Evolutionary conservation across 2,329 filamentous ascomycete species (phyloP).

Genomic region (Stachybotrys chlorohalonatus): DNA sequence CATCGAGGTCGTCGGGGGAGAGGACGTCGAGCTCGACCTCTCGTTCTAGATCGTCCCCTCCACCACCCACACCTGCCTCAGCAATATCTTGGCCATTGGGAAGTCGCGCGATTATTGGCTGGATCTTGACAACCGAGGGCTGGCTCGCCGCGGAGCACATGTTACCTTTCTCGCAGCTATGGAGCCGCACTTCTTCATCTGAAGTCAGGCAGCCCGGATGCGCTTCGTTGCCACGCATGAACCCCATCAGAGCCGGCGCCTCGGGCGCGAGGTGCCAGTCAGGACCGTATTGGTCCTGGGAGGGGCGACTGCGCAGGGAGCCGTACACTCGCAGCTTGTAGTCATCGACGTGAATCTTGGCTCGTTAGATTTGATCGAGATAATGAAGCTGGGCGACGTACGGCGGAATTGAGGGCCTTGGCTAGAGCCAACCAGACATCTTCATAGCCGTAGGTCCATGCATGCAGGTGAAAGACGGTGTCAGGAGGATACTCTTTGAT

Average conservation of each 20-base stretch:
- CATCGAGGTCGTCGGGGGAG: slow-evolving; percentile 41
- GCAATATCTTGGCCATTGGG: slow-evolving; percentile 52
- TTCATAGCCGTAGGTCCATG: slow-evolving; percentile 88
- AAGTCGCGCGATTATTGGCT: slow-evolving; percentile 63
- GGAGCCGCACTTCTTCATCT: slow-evolving; percentile 55
- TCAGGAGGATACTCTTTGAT: slow-evolving; percentile 59
- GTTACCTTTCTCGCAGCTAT: slow-evolving; percentile 75
- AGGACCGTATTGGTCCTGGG: slow-evolving; percentile 27
- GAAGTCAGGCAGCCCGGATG: slow-evolving; percentile 65
- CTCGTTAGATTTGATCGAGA: slow-evolving; percentile 2
- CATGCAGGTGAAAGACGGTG: slow-evolving; percentile 74
- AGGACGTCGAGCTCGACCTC: slow-evolving; percentile 56
- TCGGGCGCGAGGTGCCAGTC: slow-evolving; percentile 43
- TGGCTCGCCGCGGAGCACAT: slow-evolving; percentile 42
- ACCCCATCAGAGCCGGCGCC: slow-evolving; percentile 62
- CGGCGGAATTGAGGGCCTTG: slow-evolving; percentile 55
- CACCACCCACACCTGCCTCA: slow-evolving; percentile 72
- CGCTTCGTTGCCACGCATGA: slow-evolving; percentile 61
- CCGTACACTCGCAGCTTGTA: slow-evolving; percentile 71
- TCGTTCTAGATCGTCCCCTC: slow-evolving; percentile 64
- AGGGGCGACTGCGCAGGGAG: slow-evolving; percentile 42
- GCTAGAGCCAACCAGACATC: slow-evolving; percentile 83
- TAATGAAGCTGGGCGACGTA: slow-evolving; percentile 17
- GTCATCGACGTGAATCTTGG: slow-evolving; percentile 67
- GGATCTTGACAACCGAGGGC: slow-evolving; percentile 60